Conservation (phyloP, 345 rosid species). For the Chamaenerion angustifolium region DNA sequence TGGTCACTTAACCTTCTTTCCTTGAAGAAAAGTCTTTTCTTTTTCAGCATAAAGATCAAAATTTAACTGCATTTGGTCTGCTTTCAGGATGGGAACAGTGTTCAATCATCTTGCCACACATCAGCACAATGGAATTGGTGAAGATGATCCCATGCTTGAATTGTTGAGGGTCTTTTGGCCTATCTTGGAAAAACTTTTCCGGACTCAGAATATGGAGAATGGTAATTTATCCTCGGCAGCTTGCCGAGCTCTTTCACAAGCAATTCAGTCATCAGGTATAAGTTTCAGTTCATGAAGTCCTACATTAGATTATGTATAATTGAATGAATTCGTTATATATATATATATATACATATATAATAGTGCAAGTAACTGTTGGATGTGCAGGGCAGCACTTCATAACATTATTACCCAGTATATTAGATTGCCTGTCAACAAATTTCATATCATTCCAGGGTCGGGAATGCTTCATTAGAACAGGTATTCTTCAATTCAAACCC, state of each 20-base stretch:
- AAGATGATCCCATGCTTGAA: slow-evolving; percentile 53
- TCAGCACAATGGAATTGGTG: slow-evolving; percentile 28
- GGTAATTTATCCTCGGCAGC: slow-evolving; percentile 69
- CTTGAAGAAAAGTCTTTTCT: too few relatives aligned
- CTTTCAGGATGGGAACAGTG: slow-evolving; percentile 77
- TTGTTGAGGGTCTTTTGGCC: slow-evolving; percentile 81
- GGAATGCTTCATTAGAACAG: slow-evolving; percentile 86
- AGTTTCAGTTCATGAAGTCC: background rate
- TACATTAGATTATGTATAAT: background rate
- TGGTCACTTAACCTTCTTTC: too few relatives aligned
- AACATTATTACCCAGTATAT: slow-evolving; percentile 55
- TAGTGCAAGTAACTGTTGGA: slow-evolving; percentile 11
- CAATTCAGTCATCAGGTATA: slow-evolving; percentile 88
- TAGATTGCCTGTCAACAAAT: slow-evolving; percentile 76
- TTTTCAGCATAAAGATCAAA: background rate
- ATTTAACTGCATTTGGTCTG: background rate
- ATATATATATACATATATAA: background rate
- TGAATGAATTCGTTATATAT: background rate
- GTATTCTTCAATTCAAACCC: slow-evolving; percentile 15
- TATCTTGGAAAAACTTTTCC: slow-evolving; percentile 66
- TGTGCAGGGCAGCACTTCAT: slow-evolving; percentile 75
- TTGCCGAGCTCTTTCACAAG: slow-evolving; percentile 79
- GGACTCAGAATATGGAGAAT: slow-evolving; percentile 76
- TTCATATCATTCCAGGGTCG: slow-evolving; percentile 68
- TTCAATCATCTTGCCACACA: slow-evolving; percentile 55